These are phyloP conservation scores for Phytophthora idaei DNA, from an alignment of 352 stramenopile genomes.

Conservation along the genomic window DNA sequence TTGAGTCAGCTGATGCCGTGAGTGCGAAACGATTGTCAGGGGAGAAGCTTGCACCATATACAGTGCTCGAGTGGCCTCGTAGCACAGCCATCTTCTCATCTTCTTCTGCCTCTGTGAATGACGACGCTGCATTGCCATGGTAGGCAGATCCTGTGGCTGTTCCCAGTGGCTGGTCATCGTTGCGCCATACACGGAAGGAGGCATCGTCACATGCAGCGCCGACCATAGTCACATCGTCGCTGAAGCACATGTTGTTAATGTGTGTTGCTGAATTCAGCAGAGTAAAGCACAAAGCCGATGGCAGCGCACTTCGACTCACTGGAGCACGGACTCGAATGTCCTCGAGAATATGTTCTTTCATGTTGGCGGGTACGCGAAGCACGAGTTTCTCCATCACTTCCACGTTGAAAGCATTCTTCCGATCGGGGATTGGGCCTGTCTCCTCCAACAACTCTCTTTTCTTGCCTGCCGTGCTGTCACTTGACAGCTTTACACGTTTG, in stretches of 20 bases:
- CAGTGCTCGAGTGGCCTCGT: conserved; percentile 76
- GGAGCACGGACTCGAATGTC: conserved; percentile 59
- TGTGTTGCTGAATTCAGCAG: conserved; percentile 79
- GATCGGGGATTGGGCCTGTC: conserved; percentile 68
- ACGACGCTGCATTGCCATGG: conserved; percentile 42
- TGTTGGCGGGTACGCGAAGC: conserved; percentile 62
- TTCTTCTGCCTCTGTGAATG: conserved; percentile 58
- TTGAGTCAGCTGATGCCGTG: conserved; percentile 81
- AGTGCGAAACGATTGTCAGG: conserved; percentile 88
- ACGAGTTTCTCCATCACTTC: conserved; percentile 85
- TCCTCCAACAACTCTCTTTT: conserved; percentile 66
- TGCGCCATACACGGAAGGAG: conserved; percentile 83
- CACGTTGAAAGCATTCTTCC: conserved; percentile 68
- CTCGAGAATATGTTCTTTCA: conserved; percentile 74
- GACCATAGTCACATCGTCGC: conserved; percentile 77
- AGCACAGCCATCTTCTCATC: conserved; percentile 75
- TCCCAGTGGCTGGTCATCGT: conserved; percentile 78
- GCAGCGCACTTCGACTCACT: conserved; percentile 58
- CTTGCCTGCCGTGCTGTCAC: conserved; percentile 34
- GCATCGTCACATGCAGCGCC: conserved; percentile 73
- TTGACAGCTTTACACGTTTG: conserved; percentile 57
- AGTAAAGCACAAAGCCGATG: conserved; percentile 80
- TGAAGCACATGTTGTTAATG: conserved; percentile 87
- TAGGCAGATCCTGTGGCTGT: conserved; percentile 68
- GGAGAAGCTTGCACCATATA: conserved; percentile 87